phyloP scores from a whole-genome alignment of 2,329 filamentous ascomycete species.

The Ophiostoma tasmaniense region DNA sequence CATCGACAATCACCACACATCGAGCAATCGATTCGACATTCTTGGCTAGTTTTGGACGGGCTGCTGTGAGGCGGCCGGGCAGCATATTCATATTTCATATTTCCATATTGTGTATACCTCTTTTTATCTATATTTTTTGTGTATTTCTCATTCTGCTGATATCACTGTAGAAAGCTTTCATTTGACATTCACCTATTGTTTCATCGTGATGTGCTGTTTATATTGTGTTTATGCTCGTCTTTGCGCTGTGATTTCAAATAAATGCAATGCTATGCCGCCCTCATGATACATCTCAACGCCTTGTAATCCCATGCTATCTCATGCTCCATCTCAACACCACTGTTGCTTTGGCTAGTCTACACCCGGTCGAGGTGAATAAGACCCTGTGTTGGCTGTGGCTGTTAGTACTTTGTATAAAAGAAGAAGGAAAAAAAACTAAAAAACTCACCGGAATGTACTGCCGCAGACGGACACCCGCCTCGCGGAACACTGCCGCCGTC shows the following conservation, averaged over 20 bases:
- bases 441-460: conserved; percentile 75
- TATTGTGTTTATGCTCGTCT: neutral
- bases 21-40: neutral
- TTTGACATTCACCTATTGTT: conserved; percentile 7
- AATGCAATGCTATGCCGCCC: neutral
- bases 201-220: neutral
- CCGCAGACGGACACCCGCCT: conserved; percentile 74
- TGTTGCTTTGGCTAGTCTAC: neutral
- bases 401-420: neutral
- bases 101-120: conserved; percentile 16
- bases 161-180: conserved; percentile 21
- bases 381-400: conserved; percentile 50
- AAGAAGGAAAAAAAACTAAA: neutral
- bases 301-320: neutral
- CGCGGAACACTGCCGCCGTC: conserved; percentile 70
- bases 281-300: neutral
- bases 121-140: conserved; percentile 11
- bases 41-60: conserved; percentile 14
- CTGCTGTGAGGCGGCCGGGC: conserved; percentile 11
- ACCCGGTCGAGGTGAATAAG: conserved; percentile 29
- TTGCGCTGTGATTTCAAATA: neutral
- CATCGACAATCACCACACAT: neutral
- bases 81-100: neutral
- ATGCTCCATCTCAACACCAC: neutral
- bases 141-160: conserved; percentile 18